Base-by-base conservation (phyloP, 805 yeast genomes). In the Kockiozyma suomiensis region DNA sequence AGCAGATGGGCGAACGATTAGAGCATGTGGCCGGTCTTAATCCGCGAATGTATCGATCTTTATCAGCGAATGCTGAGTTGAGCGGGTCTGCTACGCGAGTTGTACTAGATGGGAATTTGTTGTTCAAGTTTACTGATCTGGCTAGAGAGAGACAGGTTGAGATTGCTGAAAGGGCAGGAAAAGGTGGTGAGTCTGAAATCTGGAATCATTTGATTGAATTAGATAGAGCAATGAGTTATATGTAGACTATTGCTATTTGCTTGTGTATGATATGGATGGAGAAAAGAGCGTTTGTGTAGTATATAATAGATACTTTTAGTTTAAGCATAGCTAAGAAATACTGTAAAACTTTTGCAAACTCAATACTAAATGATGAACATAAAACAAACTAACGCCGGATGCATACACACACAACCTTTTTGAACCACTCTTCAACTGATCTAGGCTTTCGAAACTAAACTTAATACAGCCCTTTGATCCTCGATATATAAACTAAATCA, bases 1-100 rank as follows among this genome's bases (percentile, higher is more conserved):
- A 91, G 73, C 97, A 91, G 68, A 75, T 94, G 52, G 81, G 81
- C 38, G 97, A 92, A 57, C 88, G 88, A 66, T 88, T 87, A 58
- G 78, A 78, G 40, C 91, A 87, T 64, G 74, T 76, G 58, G 85
- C 88, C 52, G 97, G 97, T 0, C 75, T 94, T 65, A 94, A 93
- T 70, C 96, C 97, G 33, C 67, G 75, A 23, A 66, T 66, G 66
- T 69, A 72, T 47, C 43, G 63, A 8, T 33, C 47, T 21, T 37
- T 52, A 21, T 30, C 49, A 15, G 47, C 62, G 6, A 54, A 35
- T 23, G 23, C 54, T 1, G 62, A 57, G 23, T 23, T 58, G 30
- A 35, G 49, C 19, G 52, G 57, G 8, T 30, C 52, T 15, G 64
- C 56, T 10, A 30, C 56, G 15, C 56, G 66, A 13, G 60, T 58